Conservation (phyloP, 768 basidiomycete genomes). For the Auriscalpium microsporum region DNA sequence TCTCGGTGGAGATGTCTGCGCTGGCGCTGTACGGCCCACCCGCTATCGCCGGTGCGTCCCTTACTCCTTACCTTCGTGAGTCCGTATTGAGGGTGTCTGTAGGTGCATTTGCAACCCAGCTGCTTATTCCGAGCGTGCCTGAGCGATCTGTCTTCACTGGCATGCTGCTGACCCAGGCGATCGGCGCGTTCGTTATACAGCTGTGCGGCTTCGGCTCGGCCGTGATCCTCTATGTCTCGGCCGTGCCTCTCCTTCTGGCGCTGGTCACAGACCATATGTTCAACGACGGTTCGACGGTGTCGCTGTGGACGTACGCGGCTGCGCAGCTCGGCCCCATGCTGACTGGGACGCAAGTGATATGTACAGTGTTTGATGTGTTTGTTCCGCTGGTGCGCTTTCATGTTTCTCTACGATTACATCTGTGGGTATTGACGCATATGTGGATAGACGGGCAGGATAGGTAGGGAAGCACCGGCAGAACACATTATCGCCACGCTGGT, state of each 20-base stretch:
- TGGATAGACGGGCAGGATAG: constrained; percentile 70
- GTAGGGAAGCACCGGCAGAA: constrained; percentile 78
- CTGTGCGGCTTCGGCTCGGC: constrained; percentile 65
- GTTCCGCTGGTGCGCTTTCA: constrained; percentile 62
- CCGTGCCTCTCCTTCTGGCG: constrained; percentile 46
- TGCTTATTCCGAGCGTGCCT: constrained; percentile 39
- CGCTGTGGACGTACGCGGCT: constrained; percentile 55
- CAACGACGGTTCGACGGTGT: constrained; percentile 31
- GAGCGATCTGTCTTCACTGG: constrained; percentile 60
- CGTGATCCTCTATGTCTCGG: constrained; percentile 61
- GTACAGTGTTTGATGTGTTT: constrained; percentile 74
- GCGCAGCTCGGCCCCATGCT: constrained; percentile 49
- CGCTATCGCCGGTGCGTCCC: constrained; percentile 53
- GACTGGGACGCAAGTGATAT: constrained; percentile 47
- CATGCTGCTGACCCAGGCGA: constrained; percentile 50
- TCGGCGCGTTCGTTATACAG: constrained; percentile 53
- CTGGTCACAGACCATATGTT: constrained; percentile 45
- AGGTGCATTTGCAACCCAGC: constrained; percentile 62
- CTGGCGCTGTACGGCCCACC: constrained; percentile 70
- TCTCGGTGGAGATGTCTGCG: constrained; percentile 55
- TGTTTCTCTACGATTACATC: not conserved
- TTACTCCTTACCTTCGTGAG: not conserved
- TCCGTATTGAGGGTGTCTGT: not conserved
- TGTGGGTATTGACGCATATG: constrained; percentile 1
- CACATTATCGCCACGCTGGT: constrained; percentile 80